phyloP scores from a whole-genome alignment of 257 asterid genomes.

The Forsythia viridissima region DNA sequence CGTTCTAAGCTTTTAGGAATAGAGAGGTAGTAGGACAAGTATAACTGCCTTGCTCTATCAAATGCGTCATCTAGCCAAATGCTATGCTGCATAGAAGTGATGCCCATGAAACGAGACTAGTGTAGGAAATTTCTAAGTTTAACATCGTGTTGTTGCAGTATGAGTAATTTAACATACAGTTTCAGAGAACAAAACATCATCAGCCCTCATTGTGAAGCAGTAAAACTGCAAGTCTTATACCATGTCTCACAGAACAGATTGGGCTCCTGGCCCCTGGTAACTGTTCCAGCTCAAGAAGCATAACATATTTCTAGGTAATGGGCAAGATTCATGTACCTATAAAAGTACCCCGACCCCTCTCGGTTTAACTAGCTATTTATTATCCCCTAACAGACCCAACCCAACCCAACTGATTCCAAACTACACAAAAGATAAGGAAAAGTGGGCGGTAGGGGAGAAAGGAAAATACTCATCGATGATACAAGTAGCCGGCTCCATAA shows the following conservation, averaged over 20 bases:
- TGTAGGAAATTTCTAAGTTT: not conserved
- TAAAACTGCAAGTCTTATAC: too few relatives aligned
- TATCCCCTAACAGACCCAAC: not conserved
- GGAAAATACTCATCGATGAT: not conserved
- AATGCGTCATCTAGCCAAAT: conserved; percentile 98
- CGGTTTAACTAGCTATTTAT: conserved; percentile 8
- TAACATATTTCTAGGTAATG: not conserved
- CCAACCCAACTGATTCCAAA: not conserved
- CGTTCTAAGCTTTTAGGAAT: conserved; percentile 98
- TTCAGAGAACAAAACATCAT: too few relatives aligned
- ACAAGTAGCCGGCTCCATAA: too few relatives aligned
- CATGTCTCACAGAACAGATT: not conserved
- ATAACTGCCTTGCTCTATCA: conserved; percentile 95
- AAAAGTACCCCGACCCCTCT: not conserved
- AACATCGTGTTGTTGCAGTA: not conserved
- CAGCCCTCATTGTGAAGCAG: too few relatives aligned
- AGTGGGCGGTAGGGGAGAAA: not conserved
- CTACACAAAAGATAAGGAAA: not conserved
- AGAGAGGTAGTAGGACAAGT: conserved; percentile 90
- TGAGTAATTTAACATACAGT: too few relatives aligned
- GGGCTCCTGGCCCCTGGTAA: not conserved
- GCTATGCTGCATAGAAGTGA: conserved; percentile 72
- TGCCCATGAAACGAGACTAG: conserved; percentile 5
- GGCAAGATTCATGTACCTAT: not conserved
- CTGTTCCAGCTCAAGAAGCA: conserved; percentile 7